Evolutionary conservation across 306 rosid genomes (phyloP).

Genomic region (Vachellia collinsii): DNA sequence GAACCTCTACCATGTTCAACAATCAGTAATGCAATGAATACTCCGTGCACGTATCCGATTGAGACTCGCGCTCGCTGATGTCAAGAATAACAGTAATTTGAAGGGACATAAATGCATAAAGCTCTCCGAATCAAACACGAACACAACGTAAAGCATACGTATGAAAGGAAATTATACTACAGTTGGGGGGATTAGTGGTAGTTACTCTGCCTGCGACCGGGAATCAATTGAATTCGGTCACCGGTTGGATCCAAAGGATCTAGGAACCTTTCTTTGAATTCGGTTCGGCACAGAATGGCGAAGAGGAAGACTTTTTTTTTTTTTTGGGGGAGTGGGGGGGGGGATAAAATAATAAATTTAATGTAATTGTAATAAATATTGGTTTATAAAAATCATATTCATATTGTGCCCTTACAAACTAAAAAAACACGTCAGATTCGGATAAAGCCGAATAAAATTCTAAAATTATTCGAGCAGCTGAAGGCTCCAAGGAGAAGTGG

Average conservation of each 20-base stretch:
- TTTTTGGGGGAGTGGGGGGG: too few species aligned
- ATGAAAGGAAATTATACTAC: neutral
- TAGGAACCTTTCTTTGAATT: neutral
- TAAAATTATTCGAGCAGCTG: neutral
- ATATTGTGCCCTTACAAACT: too few species aligned
- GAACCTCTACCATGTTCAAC: conserved; percentile 49
- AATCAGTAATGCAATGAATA: neutral
- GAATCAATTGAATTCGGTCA: neutral
- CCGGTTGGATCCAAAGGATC: neutral
- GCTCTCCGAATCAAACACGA: neutral
- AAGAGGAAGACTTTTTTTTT: too few species aligned
- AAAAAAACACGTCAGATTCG: neutral
- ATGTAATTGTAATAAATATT: too few species aligned
- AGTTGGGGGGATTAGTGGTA: neutral
- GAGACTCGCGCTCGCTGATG: neutral
- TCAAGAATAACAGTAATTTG: neutral
- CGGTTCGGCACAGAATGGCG: too few species aligned
- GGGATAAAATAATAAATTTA: too few species aligned
- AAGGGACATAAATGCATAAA: neutral
- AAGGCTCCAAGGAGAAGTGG: neutral
- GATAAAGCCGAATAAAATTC: neutral
- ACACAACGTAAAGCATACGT: neutral
- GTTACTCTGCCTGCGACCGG: neutral
- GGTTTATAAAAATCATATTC: too few species aligned
- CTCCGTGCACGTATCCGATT: neutral